Conservation (phyloP, 129 eudicot species). For the Pseudognaphalium luteoalbum region DNA sequence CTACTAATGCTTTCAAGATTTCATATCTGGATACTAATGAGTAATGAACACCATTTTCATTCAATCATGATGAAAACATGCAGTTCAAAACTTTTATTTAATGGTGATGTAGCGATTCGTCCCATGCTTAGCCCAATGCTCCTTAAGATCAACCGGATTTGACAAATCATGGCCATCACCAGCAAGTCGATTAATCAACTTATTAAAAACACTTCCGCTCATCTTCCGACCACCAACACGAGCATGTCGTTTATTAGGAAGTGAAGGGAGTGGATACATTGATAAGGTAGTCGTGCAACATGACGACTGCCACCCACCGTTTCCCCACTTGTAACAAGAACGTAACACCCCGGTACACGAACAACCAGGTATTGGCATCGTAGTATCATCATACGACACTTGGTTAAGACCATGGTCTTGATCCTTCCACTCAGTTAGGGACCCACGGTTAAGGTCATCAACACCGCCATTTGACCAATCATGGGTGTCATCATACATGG, state of each 20-base stretch:
- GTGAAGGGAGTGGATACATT: constrained; percentile 78
- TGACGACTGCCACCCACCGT: constrained; percentile 84
- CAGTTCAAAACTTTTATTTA: constrained; percentile 39
- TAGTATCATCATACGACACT: constrained; percentile 70
- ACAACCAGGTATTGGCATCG: constrained; percentile 91
- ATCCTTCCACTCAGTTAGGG: constrained; percentile 75
- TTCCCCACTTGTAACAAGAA: constrained; percentile 95
- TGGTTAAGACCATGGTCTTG: constrained; percentile 86
- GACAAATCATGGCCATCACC: constrained; percentile 84
- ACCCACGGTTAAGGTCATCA: constrained; percentile 54
- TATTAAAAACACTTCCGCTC: constrained; percentile 93
- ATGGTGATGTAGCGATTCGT: constrained; percentile 94
- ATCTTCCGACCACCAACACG: constrained; percentile 91
- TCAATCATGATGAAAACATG: background rate
- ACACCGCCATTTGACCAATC: constrained; percentile 55
- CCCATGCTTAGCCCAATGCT: constrained; percentile 97
- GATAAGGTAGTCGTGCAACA: constrained; percentile 91
- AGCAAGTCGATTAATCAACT: constrained; percentile 79
- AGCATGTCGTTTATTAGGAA: constrained; percentile 82
- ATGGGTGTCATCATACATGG: constrained; percentile 51
- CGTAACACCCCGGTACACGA: constrained; percentile 82
- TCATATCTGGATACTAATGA: constrained; percentile 23
- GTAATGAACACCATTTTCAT: constrained; percentile 14
- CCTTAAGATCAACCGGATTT: constrained; percentile 77
- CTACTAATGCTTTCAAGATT: background rate